Base-by-base conservation (phyloP, 805 yeast species). In the Torulaspora quercuum region DNA sequence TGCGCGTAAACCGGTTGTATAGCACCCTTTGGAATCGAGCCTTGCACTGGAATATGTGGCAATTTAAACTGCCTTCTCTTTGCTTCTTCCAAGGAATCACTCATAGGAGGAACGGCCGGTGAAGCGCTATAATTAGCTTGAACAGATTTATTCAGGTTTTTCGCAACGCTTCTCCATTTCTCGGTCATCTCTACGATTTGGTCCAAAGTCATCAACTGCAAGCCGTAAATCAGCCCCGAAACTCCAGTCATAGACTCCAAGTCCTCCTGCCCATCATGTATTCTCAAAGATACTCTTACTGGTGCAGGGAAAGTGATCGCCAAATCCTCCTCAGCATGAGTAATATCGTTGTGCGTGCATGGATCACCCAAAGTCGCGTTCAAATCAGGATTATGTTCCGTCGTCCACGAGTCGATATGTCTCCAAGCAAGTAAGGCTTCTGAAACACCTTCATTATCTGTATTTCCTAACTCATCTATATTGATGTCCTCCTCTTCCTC, bases 191-290 rank as follows among this genome's bases (percentile, higher is more conserved):
- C 81, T 21, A 81, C 81, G 34, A 89, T 73, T 48, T 80, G 81
- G 55, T 89, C 95, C 26, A 90, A 63, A 14, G 85, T 81, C 75
- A 92, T 70, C 42, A 92, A 68, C 36, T 82, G 78, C 48, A 85
- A 67, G 3, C 96, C 95, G 57, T 79, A 90, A 24, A 92, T 58
- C 37, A 92, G 64, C 7, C 98, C 92, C 19, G 75, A 63, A 16
- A 74, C 68, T 17, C 79, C 87, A 3, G 78, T 72, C 42, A 85
- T 78, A 39, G 78, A 75, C 27, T 88, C 94, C 42, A 82, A 70
- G 25, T 73, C 73, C 41, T 81, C 83, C 65, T 92, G 98, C 35
- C 98, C 98, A 55, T 92, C 97, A 48, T 92, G 95, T 25, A 82
- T 64, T 52, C 78, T 74, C 54, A 75, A 75, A 29, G 90, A 83